Evolutionary conservation across 2,329 filamentous ascomycete genomes (phyloP).

Genomic region (Aspergillus felis): DNA sequence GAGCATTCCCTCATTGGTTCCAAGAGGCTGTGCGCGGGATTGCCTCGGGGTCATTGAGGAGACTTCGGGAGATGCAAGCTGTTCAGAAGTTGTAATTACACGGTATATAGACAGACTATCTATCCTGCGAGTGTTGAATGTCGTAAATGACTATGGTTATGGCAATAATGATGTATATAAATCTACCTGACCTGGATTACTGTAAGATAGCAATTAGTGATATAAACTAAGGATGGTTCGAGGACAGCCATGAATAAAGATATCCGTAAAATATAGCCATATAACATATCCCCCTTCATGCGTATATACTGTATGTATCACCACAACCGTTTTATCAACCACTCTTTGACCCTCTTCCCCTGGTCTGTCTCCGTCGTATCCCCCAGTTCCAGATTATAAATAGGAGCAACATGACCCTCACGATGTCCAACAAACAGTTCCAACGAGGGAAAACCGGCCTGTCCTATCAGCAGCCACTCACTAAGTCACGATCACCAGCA

Average conservation of each 20-base stretch:
- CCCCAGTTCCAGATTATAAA: constrained; percentile 37
- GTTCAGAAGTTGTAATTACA: background rate
- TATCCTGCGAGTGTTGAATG: no score
- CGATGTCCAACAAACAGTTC: constrained; percentile 35
- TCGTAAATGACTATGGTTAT: background rate
- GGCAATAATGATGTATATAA: background rate
- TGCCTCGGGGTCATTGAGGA: constrained; percentile 21
- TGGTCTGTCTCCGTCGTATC: constrained; percentile 37
- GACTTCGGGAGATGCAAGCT: constrained; percentile 18
- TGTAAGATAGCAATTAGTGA: no score
- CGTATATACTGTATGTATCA: constrained; percentile 1
- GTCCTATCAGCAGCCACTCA: constrained; percentile 4
- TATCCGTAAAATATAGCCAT: background rate
- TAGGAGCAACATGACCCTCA: constrained; percentile 41
- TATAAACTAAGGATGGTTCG: no score
- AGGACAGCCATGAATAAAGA: no score
- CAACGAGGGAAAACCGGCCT: constrained; percentile 26
- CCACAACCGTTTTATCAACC: constrained; percentile 25
- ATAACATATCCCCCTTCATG: background rate
- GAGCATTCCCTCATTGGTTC: constrained; percentile 43
- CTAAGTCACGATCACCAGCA: background rate
- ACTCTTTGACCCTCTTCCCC: constrained; percentile 35
- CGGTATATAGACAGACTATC: background rate
- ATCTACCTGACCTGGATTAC: no score
- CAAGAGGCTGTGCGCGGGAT: constrained; percentile 38